These are phyloP conservation scores for Monotropa hypopitys DNA, from an alignment of 179 eudicot species.

Conservation along the genomic window DNA sequence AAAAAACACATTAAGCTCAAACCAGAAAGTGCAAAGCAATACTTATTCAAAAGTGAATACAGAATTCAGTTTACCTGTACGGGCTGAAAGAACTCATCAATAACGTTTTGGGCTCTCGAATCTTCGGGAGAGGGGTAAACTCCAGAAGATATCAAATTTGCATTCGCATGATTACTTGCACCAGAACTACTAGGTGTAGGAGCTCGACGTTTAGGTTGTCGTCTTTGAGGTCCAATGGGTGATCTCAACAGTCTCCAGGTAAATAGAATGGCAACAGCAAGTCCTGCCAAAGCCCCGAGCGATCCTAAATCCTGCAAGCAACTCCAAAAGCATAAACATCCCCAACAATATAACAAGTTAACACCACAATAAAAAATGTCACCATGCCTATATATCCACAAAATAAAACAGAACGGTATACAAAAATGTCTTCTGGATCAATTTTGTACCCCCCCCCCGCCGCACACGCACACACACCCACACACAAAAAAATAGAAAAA, in stretches of 20 bases:
- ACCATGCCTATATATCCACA: no score
- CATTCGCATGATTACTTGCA: slow-evolving; percentile 28
- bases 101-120: slow-evolving; percentile 46
- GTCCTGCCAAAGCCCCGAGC: slow-evolving; percentile 74
- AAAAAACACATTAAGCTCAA: not conserved
- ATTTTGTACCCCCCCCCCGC: no score
- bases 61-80: slow-evolving; percentile 40
- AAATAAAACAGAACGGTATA: not conserved
- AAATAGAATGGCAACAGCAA: slow-evolving; percentile 72
- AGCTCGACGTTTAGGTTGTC: slow-evolving; percentile 67
- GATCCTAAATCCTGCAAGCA: slow-evolving; percentile 55
- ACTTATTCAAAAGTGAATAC: not conserved
- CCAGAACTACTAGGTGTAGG: slow-evolving; percentile 49
- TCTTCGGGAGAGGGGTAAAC: slow-evolving; percentile 44
- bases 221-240: slow-evolving; percentile 52
- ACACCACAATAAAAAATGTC: no score
- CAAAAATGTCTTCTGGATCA: not conserved
- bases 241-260: slow-evolving; percentile 64
- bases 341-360: not conserved
- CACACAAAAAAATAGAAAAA: not conserved
- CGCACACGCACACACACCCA: no score
- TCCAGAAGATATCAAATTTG: slow-evolving; percentile 27
- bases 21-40: not conserved
- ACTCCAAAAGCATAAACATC: not conserved
- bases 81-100: slow-evolving; percentile 79